A percentile compares a stretch with the other conserved stretches of the same genome.
phyloP scores from a whole-genome alignment of 768 basidiomycete genomes.

The Lactarius vividus region DNA sequence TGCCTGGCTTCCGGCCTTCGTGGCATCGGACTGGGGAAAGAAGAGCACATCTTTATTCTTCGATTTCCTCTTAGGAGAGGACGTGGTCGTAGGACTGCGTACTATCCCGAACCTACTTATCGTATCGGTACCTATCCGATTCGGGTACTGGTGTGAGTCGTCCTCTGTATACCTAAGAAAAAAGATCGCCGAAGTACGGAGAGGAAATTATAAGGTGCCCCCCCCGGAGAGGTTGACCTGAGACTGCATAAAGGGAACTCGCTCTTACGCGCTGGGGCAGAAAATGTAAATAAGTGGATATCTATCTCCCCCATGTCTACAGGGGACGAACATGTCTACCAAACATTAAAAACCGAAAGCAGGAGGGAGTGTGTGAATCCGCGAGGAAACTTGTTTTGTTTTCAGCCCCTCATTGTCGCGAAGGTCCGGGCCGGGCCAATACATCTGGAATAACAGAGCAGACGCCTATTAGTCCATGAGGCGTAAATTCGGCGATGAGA shows the following conservation, averaged over 20 bases:
- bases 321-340: not conserved
- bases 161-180: not conserved
- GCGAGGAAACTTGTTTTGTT: not conserved
- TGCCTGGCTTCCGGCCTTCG: not conserved
- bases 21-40: not conserved
- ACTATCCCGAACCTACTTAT: not conserved
- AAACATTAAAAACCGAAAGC: not conserved
- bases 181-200: not conserved
- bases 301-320: not conserved
- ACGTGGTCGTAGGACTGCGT: not conserved
- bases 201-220: not conserved
- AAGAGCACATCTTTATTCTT: not conserved
- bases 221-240: not conserved
- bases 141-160: not conserved
- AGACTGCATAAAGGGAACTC: not conserved
- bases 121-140: not conserved
- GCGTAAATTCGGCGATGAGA: no score
- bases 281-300: not conserved
- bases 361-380: not conserved
- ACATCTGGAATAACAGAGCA: not conserved
- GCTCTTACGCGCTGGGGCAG: not conserved
- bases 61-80: not conserved
- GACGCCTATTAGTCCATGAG: not conserved
- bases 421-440: not conserved
- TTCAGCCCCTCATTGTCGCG: not conserved